These are phyloP conservation scores for Kodamaea derodonti DNA, from an alignment of 1,139 yeast genomes.

Conservation along the genomic window DNA sequence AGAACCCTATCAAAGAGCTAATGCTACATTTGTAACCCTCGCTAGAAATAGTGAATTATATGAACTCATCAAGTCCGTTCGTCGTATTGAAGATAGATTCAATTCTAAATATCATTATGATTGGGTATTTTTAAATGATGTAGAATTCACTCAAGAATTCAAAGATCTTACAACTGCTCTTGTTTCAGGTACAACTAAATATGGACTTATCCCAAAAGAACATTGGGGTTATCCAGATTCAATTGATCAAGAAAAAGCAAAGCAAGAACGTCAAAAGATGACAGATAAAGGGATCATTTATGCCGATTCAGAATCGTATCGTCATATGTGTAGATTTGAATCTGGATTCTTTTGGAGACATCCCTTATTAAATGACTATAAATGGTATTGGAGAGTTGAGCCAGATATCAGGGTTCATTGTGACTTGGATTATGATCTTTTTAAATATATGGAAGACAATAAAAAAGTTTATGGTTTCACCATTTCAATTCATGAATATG, in stretches of 20 bases:
- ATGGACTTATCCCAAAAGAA: slow-evolving; percentile 57
- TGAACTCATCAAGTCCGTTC: slow-evolving; percentile 61
- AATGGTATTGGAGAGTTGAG: slow-evolving; percentile 91
- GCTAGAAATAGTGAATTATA: slow-evolving; percentile 63
- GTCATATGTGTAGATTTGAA: slow-evolving; percentile 78
- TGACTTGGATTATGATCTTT: slow-evolving; percentile 63
- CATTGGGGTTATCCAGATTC: slow-evolving; percentile 76
- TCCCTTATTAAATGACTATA: slow-evolving; percentile 59
- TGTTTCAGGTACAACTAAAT: slow-evolving; percentile 59
- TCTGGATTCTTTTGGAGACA: slow-evolving; percentile 78
- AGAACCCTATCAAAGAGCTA: slow-evolving; percentile 25
- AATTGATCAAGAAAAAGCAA: slow-evolving; percentile 59
- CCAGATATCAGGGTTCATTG: slow-evolving; percentile 62
- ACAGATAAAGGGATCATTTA: slow-evolving; percentile 50
- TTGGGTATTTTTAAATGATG: slow-evolving; percentile 78
- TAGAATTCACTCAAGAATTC: slow-evolving; percentile 55
- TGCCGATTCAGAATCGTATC: slow-evolving; percentile 60
- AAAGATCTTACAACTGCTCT: slow-evolving; percentile 42
- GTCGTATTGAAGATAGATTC: slow-evolving; percentile 70
- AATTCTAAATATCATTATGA: slow-evolving; percentile 66
- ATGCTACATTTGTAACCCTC: slow-evolving; percentile 59
- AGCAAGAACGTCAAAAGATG: slow-evolving; percentile 44
- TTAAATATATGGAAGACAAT: slow-evolving; percentile 57
- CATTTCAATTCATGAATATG: slow-evolving; percentile 60
- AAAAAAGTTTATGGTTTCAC: slow-evolving; percentile 64